A percentile compares a stretch with the other conserved stretches of the same genome.
phyloP scores from a whole-genome alignment of 257 asterid species.

The Scutellaria galericulata region DNA sequence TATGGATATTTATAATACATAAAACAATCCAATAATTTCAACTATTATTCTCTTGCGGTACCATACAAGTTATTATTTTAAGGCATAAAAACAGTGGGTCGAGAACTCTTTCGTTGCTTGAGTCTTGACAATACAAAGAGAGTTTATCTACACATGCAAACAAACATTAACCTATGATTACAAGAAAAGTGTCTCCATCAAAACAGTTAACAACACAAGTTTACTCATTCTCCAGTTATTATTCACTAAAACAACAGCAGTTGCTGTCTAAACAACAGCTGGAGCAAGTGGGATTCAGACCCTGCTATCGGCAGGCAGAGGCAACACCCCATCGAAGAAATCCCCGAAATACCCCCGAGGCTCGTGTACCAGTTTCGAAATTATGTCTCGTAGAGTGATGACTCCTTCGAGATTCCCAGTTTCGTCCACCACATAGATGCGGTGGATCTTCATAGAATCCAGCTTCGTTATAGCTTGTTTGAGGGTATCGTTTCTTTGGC shows the following conservation, averaged over 20 bases:
- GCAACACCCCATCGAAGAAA: conserved; percentile 97
- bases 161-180: conserved; percentile 22
- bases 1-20: too few relatives aligned
- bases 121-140: conserved; percentile 22
- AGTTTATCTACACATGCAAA: background rate
- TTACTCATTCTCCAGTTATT: conserved; percentile 28
- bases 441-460: conserved; percentile 77
- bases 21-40: too few relatives aligned
- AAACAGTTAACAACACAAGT: conserved; percentile 5
- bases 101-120: conserved; percentile 12
- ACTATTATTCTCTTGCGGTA: too few relatives aligned
- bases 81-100: background rate
- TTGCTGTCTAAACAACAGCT: background rate
- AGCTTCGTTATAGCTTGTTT: conserved; percentile 76
- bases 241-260: conserved; percentile 24
- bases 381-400: conserved; percentile 90
- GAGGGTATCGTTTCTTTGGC: conserved; percentile 62
- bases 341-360: conserved; percentile 99
- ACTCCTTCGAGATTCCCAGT: conserved; percentile 80
- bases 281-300: conserved; percentile 49
- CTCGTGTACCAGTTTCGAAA: conserved; percentile 92
- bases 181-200: conserved; percentile 14
- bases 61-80: too few relatives aligned
- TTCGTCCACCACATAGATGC: conserved; percentile 81
- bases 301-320: conserved; percentile 88